These are phyloP conservation scores for Neonectria coccinea DNA, from an alignment of 2,329 filamentous ascomycete genomes.

Conservation along the genomic window DNA sequence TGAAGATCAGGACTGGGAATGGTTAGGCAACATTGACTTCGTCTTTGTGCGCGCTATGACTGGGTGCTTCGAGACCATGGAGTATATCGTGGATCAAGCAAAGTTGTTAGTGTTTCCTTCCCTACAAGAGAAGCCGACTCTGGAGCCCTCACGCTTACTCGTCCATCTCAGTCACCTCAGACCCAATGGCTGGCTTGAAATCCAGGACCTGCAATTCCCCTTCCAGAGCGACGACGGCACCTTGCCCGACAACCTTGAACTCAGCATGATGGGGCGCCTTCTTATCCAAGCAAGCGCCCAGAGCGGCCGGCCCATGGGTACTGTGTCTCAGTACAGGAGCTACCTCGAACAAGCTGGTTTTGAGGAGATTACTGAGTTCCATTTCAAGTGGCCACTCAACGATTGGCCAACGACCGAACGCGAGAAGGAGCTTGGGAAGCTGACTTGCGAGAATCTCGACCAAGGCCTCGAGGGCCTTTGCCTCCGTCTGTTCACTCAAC, in stretches of 20 bases:
- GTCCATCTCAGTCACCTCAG: slow-evolving; percentile 1
- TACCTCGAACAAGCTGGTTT: slow-evolving; percentile 19
- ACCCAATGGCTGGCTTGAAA: slow-evolving; percentile 23
- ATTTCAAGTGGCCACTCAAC: slow-evolving; percentile 23
- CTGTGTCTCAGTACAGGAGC: not conserved
- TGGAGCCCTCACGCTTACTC: not conserved
- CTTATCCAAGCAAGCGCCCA: not conserved
- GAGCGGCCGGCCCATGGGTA: not conserved
- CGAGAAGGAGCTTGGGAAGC: slow-evolving; percentile 19
- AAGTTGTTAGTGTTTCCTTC: not conserved
- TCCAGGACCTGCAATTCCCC: slow-evolving; percentile 16
- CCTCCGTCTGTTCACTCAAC: slow-evolving; percentile 13
- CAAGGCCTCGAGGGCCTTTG: slow-evolving; percentile 22
- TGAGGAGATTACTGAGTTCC: slow-evolving; percentile 7
- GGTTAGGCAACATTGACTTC: too few species aligned
- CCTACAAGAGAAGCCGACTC: not conserved
- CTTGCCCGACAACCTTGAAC: not conserved
- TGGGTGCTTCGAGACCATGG: too few species aligned
- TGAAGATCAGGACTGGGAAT: too few species aligned
- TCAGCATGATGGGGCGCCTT: slow-evolving; percentile 2
- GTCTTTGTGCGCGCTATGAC: too few species aligned
- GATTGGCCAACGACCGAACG: slow-evolving; percentile 16
- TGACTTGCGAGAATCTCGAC: slow-evolving; percentile 20
- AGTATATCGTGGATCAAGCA: too few species aligned
- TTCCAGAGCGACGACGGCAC: slow-evolving; percentile 21